phyloP scores from a whole-genome alignment of 495 filamentous ascomycete genomes.

The Beverwykella pulmonaria region DNA sequence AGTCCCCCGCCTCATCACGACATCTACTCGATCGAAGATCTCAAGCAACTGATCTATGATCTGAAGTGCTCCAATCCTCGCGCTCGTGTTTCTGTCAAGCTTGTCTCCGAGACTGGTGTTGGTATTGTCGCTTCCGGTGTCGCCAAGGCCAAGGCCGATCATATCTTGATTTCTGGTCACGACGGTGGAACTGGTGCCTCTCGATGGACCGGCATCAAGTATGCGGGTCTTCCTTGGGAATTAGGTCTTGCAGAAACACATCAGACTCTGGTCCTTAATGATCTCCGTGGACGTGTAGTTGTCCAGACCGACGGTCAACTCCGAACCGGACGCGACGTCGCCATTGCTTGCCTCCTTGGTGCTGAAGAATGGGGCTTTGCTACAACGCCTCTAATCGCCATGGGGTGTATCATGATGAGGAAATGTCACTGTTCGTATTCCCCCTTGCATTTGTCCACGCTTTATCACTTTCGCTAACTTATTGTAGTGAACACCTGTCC shows the following conservation, averaged over 20 bases:
- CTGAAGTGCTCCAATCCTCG: slow-evolving; percentile 97
- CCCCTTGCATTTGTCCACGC: neutral
- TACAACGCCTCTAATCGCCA: slow-evolving; percentile 94
- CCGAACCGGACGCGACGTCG: slow-evolving; percentile 90
- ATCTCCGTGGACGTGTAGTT: slow-evolving; percentile 92
- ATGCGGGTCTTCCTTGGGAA: slow-evolving; percentile 98
- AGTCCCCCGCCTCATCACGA: slow-evolving; percentile 99
- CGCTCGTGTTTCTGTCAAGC: slow-evolving; percentile 94
- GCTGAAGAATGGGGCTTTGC: slow-evolving; percentile 99
- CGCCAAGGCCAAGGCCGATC: slow-evolving; percentile 97
- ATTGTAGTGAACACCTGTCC: slow-evolving; percentile 79
- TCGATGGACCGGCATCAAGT: slow-evolving; percentile 99
- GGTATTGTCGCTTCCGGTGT: slow-evolving; percentile 98
- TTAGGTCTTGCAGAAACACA: slow-evolving; percentile 97
- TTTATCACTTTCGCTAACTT: neutral
- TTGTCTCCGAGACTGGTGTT: slow-evolving; percentile 97
- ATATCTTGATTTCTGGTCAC: slow-evolving; percentile 96
- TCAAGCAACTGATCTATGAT: slow-evolving; percentile 99
- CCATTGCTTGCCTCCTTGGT: slow-evolving; percentile 93
- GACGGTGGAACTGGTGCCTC: slow-evolving; percentile 98
- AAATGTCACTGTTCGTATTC: slow-evolving; percentile 55
- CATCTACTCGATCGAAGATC: slow-evolving; percentile 98
- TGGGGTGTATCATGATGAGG: slow-evolving; percentile 97
- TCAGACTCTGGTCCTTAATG: slow-evolving; percentile 97
- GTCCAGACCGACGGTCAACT: slow-evolving; percentile 98